Evolutionary conservation across 2,329 filamentous ascomycete genomes (phyloP), one percentile per base, ranked within the genome.

Genomic region (Boeremia exigua): DNA sequence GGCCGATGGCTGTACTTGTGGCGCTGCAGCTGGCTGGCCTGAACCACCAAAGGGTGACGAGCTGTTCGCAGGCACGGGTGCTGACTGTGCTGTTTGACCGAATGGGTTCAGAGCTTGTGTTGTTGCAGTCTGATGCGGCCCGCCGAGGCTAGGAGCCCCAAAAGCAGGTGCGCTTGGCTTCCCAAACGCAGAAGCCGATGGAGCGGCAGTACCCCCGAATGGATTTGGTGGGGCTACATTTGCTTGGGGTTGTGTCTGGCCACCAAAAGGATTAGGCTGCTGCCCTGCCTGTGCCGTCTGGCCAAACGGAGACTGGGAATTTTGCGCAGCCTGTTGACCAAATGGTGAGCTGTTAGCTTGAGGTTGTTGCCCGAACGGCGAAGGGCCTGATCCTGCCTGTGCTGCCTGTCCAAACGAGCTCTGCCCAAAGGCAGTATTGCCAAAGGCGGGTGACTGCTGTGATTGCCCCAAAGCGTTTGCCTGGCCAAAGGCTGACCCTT

Each of bases 371-470:
- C 60, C 52, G 60, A 78, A 71, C 19, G 71, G 67, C 53, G 74
- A 68, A 49, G 66, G 46, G 36, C 39, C 45, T 28, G 68, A 54
- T 14, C 68, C 65, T 34, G 74, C 67, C 48, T 78, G 77, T 7
- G 80, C 74, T 10, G 78, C 64, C 52, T 82, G 76, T 1, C 79
- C 77, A 49, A 82, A 81, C 0, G 77, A 63, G 56, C 63, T 72
- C 47, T 70, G 61, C 2, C 69, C 68, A 48, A 73, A 73, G 9
- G 65, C 65, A n/a, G 78, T 71, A 53, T 80, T 72, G 12, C 77
- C 78, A 60, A 82, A 81, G 2, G 76, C 68, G 44, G 65, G 70
- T 17, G 63, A 27, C 33, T 63, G 52, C 29, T 54, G 46, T 11
- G 47, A 48, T 56, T 71, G 68, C 12, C 68, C 66, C 27, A 67